Evolutionary conservation across 2,329 filamentous ascomycete species (phyloP).

Genomic region (Arthrobotrys sinensis): DNA sequence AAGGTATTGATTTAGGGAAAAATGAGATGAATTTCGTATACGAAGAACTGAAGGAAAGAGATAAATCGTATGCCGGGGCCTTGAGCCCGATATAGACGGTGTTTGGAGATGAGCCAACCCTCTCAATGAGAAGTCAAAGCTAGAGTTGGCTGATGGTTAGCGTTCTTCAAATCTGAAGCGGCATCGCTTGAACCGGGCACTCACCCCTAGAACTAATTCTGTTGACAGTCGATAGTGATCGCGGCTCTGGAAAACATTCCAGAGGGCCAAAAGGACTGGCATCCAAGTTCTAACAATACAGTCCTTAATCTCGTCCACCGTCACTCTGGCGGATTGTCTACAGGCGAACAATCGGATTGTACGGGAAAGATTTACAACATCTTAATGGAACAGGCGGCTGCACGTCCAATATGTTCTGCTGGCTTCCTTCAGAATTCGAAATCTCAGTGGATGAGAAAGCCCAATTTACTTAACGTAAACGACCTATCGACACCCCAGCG

Average conservation of each 20-base stretch:
- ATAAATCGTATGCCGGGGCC: conserved; percentile 3
- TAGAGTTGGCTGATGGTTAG: conserved; percentile 44
- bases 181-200: no score
- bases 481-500: conserved; percentile 14
- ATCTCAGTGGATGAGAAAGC: background rate
- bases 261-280: conserved; percentile 73
- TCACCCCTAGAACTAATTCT: background rate
- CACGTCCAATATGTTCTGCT: conserved; percentile 12
- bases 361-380: background rate
- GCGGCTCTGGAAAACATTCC: conserved; percentile 71
- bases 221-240: conserved; percentile 63
- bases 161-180: background rate
- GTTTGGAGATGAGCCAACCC: conserved; percentile 46
- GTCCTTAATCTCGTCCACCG: conserved; percentile 77
- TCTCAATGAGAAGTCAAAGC: conserved; percentile 37
- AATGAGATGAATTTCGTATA: conserved; percentile 7
- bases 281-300: conserved; percentile 73
- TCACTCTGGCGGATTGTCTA: conserved; percentile 76
- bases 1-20: background rate
- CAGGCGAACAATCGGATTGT: conserved; percentile 64
- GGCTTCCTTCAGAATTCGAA: conserved; percentile 44
- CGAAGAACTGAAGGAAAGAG: conserved; percentile 8
- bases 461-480: no score
- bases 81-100: conserved; percentile 50
- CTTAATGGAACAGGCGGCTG: background rate